These are phyloP conservation scores for Pouteria campechiana DNA, from an alignment of 179 eudicot species.

Conservation along the genomic window DNA sequence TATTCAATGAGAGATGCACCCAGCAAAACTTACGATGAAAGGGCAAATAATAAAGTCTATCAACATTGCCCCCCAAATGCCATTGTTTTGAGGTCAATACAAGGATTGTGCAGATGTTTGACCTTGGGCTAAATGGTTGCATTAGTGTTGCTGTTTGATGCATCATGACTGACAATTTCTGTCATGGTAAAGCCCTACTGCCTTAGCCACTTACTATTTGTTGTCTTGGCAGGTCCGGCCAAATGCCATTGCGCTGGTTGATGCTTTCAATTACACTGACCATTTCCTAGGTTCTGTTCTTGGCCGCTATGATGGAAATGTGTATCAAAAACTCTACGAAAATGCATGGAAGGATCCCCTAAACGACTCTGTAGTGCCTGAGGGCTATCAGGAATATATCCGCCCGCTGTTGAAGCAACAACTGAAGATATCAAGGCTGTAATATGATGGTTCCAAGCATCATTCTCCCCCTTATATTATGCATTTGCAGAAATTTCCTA, in stretches of 20 bases:
- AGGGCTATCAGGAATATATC: constrained; percentile 70
- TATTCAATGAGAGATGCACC: no score
- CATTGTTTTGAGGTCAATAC: no score
- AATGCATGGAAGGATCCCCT: constrained; percentile 91
- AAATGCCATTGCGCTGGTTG: constrained; percentile 84
- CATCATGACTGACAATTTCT: no score
- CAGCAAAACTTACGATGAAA: no score
- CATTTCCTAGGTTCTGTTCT: constrained; percentile 87
- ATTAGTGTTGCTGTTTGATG: no score
- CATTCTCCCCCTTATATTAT: no score
- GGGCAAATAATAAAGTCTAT: no score
- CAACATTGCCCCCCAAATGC: no score
- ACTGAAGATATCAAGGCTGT: constrained; percentile 52
- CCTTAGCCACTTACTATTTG: neutral
- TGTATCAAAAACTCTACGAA: constrained; percentile 84
- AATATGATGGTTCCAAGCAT: neutral
- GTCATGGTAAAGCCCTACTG: neutral
- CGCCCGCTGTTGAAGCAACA: constrained; percentile 71
- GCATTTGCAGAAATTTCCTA: no score
- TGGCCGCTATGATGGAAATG: constrained; percentile 90
- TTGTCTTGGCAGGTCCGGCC: constrained; percentile 57
- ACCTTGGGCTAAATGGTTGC: no score
- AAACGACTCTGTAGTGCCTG: constrained; percentile 62
- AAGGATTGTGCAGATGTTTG: no score
- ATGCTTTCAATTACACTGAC: constrained; percentile 85